These are phyloP conservation scores for Ustilago nuda DNA, from an alignment of 1,284 basidiomycete species.

Conservation along the genomic window DNA sequence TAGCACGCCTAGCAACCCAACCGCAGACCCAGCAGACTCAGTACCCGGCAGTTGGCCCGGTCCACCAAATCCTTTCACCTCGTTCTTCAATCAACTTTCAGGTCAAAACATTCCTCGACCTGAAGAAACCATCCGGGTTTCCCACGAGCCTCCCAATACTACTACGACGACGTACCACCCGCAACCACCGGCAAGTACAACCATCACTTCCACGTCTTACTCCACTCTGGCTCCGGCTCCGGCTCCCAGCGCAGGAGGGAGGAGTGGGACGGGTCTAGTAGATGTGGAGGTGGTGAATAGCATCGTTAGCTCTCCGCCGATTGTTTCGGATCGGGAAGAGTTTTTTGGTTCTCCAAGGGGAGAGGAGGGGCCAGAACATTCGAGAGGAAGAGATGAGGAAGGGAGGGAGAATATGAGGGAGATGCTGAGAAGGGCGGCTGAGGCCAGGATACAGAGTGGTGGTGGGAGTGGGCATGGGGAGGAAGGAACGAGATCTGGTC, in stretches of 20 bases:
- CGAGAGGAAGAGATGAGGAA: not conserved
- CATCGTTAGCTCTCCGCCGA: slow-evolving; percentile 39
- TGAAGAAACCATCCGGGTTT: slow-evolving; percentile 5
- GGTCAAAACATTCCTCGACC: not conserved
- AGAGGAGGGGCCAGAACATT: not conserved
- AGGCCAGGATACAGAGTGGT: slow-evolving; percentile 6
- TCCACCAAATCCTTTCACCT: slow-evolving; percentile 29
- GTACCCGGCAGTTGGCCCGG: slow-evolving; percentile 31
- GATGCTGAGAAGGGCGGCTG: slow-evolving; percentile 29
- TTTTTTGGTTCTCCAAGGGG: slow-evolving; percentile 6
- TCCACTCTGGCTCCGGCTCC: not conserved
- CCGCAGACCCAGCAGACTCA: not conserved
- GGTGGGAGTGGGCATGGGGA: not conserved
- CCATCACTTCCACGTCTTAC: slow-evolving; percentile 34
- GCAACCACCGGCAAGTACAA: slow-evolving; percentile 25
- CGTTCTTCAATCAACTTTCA: slow-evolving; percentile 12
- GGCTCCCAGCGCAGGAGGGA: not conserved
- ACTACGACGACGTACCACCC: slow-evolving; percentile 28
- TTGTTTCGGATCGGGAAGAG: slow-evolving; percentile 39
- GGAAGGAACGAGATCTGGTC: not conserved
- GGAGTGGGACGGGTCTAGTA: not conserved
- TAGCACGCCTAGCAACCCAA: not conserved
- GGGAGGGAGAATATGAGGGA: slow-evolving; percentile 36
- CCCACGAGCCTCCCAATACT: slow-evolving; percentile 8
- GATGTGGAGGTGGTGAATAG: slow-evolving; percentile 25